These are phyloP conservation scores for Telfairia occidentalis DNA, from an alignment of 331 rosid species.

Conservation along the genomic window DNA sequence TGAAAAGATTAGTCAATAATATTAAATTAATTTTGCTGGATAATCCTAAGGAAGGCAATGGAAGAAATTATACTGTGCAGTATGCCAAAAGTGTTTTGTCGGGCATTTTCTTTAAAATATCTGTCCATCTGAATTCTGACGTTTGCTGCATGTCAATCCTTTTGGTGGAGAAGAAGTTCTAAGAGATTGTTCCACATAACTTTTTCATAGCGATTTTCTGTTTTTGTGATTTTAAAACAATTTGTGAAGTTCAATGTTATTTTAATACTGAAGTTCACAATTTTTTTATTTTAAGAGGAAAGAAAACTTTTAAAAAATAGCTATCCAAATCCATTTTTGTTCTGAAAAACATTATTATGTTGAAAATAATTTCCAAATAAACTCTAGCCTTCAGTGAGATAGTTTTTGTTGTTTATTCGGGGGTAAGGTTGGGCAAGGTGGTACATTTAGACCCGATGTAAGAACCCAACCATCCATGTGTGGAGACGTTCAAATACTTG, in stretches of 20 bases:
- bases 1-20: background rate
- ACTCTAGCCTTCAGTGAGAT: background rate
- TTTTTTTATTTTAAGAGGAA: background rate
- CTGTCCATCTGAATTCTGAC: background rate
- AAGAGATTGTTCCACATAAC: background rate
- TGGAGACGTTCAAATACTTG: background rate
- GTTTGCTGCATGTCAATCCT: background rate
- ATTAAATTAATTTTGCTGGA: background rate
- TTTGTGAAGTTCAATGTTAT: background rate
- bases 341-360: background rate
- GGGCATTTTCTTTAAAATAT: background rate
- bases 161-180: background rate
- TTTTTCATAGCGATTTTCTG: background rate
- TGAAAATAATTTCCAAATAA: background rate
- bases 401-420: background rate
- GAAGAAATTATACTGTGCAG: background rate
- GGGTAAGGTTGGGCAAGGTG: conserved; percentile 2
- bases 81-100: background rate
- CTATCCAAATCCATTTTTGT: background rate
- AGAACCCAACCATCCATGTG: background rate
- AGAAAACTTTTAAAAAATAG: background rate
- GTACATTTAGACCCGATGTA: background rate
- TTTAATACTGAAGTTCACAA: background rate
- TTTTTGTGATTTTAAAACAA: background rate
- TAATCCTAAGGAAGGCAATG: background rate